A percentile compares a stretch with the other conserved stretches of the same genome.
These are phyloP conservation scores for Pseudogymnoascus sp. DNA, from an alignment of 2,329 filamentous ascomycete species.

Conservation along the genomic window DNA sequence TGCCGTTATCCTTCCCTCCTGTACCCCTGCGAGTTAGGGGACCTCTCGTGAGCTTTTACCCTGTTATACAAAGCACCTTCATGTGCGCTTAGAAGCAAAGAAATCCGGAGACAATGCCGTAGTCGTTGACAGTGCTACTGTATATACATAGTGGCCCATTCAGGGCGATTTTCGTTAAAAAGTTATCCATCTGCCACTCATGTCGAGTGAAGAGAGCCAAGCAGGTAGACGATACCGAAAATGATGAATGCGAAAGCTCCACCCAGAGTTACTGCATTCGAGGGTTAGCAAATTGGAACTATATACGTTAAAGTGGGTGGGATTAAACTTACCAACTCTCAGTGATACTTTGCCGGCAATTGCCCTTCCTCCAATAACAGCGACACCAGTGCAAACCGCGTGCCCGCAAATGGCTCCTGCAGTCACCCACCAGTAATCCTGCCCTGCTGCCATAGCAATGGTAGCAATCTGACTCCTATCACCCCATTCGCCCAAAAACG, in stretches of 20 bases:
- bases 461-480: slow-evolving; percentile 97
- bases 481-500: slow-evolving; percentile 96
- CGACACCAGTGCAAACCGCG: slow-evolving; percentile 80
- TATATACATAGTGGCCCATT: slow-evolving; percentile 6
- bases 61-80: slow-evolving; percentile 1
- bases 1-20: background rate
- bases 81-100: slow-evolving; percentile 3
- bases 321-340: slow-evolving; percentile 72
- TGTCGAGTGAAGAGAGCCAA: slow-evolving; percentile 65
- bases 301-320: slow-evolving; percentile 11
- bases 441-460: slow-evolving; percentile 95
- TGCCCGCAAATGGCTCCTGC: slow-evolving; percentile 82
- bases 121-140: slow-evolving; percentile 3
- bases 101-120: slow-evolving; percentile 4
- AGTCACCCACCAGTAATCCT: slow-evolving; percentile 99
- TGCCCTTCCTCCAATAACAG: slow-evolving; percentile 85
- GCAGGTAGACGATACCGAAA: slow-evolving; percentile 86
- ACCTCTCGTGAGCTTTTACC: background rate
- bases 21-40: background rate
- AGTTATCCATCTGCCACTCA: slow-evolving; percentile 13
- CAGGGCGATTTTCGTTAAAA: slow-evolving; percentile 1
- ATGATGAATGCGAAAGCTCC: slow-evolving; percentile 84
- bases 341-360: slow-evolving; percentile 92
- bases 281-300: slow-evolving; percentile 18
- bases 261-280: slow-evolving; percentile 73